Percentiles rank a stretch among this genome's conserved stretches.
Conservation (phyloP, 441 rosid species). For the Mallotus japonicus region DNA sequence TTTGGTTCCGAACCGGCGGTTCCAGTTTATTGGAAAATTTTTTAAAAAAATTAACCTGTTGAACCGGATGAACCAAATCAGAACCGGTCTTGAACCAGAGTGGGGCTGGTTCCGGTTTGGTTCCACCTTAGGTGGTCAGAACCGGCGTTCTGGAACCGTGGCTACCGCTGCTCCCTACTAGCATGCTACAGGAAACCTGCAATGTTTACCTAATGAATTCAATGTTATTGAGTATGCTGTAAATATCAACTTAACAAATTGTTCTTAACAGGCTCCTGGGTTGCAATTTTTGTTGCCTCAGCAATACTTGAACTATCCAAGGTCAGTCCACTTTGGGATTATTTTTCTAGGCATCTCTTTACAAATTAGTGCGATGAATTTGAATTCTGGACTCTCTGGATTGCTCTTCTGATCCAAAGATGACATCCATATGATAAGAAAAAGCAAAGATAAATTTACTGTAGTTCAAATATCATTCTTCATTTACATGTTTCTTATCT, state of each 20-base stretch:
- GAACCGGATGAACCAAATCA: too few relatives aligned
- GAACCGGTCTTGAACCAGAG: too few relatives aligned
- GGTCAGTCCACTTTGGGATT: constrained; percentile 41
- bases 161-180: not conserved
- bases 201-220: not conserved
- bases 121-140: too few relatives aligned
- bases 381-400: not conserved
- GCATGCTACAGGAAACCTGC: not conserved
- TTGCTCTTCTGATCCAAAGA: not conserved
- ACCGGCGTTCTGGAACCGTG: too few relatives aligned
- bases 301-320: constrained; percentile 84
- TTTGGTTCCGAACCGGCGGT: too few relatives aligned
- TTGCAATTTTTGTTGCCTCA: constrained; percentile 84
- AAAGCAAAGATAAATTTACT: not conserved
- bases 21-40: too few relatives aligned
- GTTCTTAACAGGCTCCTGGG: constrained; percentile 75
- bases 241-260: constrained; percentile 21
- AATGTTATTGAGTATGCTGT: constrained; percentile 5
- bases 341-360: not conserved
- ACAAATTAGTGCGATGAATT: not conserved
- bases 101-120: too few relatives aligned
- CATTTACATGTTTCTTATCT: not conserved
- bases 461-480: not conserved
- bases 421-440: not conserved
- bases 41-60: too few relatives aligned